Conservation (phyloP, 2,329 filamentous ascomycete species). For the Exserohilum rostratum region DNA sequence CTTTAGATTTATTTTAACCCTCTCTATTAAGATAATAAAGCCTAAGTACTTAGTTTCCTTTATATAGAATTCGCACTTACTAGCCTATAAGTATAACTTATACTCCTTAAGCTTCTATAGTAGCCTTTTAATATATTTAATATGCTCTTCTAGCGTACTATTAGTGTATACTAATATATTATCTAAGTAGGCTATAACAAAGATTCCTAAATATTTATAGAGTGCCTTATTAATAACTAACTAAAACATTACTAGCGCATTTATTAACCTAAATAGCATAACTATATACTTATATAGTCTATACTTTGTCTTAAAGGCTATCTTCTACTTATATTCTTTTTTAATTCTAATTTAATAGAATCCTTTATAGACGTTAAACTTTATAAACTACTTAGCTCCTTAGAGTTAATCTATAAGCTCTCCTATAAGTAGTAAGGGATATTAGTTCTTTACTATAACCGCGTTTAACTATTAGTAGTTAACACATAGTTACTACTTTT, state of each 20-base stretch:
- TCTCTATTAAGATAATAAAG: slow-evolving; percentile 32
- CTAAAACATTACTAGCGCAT: slow-evolving; percentile 1
- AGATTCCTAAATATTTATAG: background rate
- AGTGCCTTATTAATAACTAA: background rate
- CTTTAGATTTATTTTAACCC: slow-evolving; percentile 32
- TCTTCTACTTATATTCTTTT: background rate
- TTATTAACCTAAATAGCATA: background rate
- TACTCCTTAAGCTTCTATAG: slow-evolving; percentile 23
- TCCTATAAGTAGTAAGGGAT: background rate
- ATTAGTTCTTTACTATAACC: background rate
- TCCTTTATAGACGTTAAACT: background rate
- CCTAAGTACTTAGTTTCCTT: slow-evolving; percentile 38
- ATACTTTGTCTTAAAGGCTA: background rate
- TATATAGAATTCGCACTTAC: slow-evolving; percentile 42
- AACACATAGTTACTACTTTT: background rate
- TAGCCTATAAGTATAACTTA: slow-evolving; percentile 22
- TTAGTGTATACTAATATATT: background rate
- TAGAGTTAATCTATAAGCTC: background rate
- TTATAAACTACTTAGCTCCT: background rate
- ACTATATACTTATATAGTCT: background rate
- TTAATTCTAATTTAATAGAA: background rate
- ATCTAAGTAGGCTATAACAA: background rate
- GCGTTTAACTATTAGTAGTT: background rate
- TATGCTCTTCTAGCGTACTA: background rate
- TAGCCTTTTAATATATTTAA: slow-evolving; percentile 28